Conservation (phyloP, 192 early-diverging fungal species). For the Coemansia javaensis region DNA sequence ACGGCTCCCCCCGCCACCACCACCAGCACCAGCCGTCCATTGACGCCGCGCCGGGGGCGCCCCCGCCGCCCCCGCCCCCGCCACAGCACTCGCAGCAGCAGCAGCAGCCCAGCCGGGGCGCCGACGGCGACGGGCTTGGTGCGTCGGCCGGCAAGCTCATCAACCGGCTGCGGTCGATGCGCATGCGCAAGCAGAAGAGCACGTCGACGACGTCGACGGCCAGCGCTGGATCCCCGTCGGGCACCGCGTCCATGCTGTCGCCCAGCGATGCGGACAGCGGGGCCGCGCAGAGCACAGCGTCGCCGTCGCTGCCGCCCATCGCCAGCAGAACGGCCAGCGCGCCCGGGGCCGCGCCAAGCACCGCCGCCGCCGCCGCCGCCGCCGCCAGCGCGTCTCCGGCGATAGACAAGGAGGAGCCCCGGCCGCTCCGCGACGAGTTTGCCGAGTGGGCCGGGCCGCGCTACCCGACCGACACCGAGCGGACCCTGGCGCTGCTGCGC, state of each 20-base stretch:
- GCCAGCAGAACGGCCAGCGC: slow-evolving; percentile 1
- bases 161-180: slow-evolving; percentile 39
- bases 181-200: slow-evolving; percentile 46
- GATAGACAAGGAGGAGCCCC: too few species aligned
- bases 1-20: slow-evolving; percentile 2
- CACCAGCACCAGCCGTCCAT: slow-evolving; percentile 39
- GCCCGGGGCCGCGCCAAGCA: neutral
- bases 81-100: too few species aligned
- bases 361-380: neutral
- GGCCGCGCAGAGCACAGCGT: neutral
- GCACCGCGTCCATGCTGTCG: neutral
- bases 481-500: slow-evolving; percentile 35
- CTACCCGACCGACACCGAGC: slow-evolving; percentile 43
- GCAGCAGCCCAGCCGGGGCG: slow-evolving; percentile 10
- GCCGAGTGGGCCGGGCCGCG: slow-evolving; percentile 37
- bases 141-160: slow-evolving; percentile 42
- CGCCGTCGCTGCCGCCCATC: neutral
- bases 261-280: neutral
- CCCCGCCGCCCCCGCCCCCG: slow-evolving; percentile 4
- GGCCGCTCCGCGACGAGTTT: slow-evolving; percentile 16
- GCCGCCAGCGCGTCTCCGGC: neutral
- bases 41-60: slow-evolving; percentile 14
- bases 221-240: neutral
- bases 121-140: slow-evolving; percentile 27
- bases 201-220: neutral